A percentile compares a stretch with the other conserved stretches of the same genome.
These are phyloP conservation scores for Hypsizygus marmoreus DNA, from an alignment of 768 basidiomycete genomes.

Conservation along the genomic window DNA sequence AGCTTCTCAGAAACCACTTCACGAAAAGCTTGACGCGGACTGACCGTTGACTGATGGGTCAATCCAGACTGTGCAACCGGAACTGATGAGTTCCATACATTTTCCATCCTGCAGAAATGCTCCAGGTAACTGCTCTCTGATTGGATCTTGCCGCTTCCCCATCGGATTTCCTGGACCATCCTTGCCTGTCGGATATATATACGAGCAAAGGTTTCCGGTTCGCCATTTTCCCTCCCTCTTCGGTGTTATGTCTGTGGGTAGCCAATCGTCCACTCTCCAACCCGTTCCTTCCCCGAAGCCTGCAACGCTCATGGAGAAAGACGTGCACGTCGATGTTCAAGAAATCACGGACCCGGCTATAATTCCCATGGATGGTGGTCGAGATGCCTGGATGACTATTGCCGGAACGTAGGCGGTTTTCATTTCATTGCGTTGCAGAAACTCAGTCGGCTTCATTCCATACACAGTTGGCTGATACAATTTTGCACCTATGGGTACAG, in stretches of 20 bases:
- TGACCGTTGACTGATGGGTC: background rate
- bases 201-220: background rate
- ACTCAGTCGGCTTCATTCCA: background rate
- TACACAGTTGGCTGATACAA: conserved; percentile 40
- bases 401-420: conserved; percentile 40
- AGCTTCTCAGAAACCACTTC: too few species aligned
- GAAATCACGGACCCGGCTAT: background rate
- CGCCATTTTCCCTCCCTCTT: background rate
- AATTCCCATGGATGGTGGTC: conserved; percentile 35
- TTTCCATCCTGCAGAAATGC: background rate
- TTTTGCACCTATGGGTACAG: conserved; percentile 49
- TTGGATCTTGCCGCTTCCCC: conserved; percentile 1
- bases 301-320: background rate
- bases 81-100: background rate
- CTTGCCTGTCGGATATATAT: conserved; percentile 2
- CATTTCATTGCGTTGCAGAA: background rate
- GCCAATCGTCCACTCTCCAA: conserved; percentile 7
- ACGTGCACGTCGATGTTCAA: background rate
- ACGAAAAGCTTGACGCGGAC: background rate
- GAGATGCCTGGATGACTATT: conserved; percentile 45
- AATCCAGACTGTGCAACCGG: background rate
- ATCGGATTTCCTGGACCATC: background rate
- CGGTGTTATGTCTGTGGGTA: conserved; percentile 8
- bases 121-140: background rate
- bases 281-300: background rate